Evolutionary conservation across 106 monocot species (phyloP), one percentile per base, ranked within the genome.

Genomic region (Iris macrosiphon): DNA sequence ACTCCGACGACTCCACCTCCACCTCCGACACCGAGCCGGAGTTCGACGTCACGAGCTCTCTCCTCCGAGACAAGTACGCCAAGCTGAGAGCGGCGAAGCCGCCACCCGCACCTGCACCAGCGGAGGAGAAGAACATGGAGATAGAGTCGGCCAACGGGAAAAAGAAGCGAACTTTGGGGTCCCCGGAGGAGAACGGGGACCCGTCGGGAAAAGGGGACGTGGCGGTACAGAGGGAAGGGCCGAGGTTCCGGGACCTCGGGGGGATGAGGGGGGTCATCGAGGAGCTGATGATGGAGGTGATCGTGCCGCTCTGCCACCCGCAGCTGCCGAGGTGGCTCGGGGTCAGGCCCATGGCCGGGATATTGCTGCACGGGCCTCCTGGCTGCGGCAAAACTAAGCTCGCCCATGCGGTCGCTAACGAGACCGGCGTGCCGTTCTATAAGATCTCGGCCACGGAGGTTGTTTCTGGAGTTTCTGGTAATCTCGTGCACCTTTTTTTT

Each of bases 361-460:
- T 98, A 21, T 69, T 98, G 33, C 50, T 98, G 37, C 83, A 87
- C 41, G 96, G 96, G 0, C 96, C 90, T 14, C 90, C 96, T 1
- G 96, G 96, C 0, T 98, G 96, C 32, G 96, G 96, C 42, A 98
- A 98, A 64, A 98, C 96, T 1, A 87, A 63, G 61, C 80, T 98
- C 30, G 96, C 96, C 0, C 77, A 83, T 57, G 90, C 96, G 9
- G 90, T 98, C 61, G 96, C 96, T 0, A 98, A 86, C 67, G 90
- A 98, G 86, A 75, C 96, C 14, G 75, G 80, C 3, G 74, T 90
- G 16, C 83, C 90, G 0, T 98, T 98, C 49, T 90, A 98, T 40
- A 80, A 74, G 51, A 90, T 90, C 6, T 98, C 80, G 7, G 90
- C 90, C 20, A 65, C 90, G 4, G 96, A 98, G 40, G 44, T 90